Evolutionary conservation across 805 yeast species (phyloP), one percentile per base, ranked within the genome.

Genomic region (Candida silvicultrix): DNA sequence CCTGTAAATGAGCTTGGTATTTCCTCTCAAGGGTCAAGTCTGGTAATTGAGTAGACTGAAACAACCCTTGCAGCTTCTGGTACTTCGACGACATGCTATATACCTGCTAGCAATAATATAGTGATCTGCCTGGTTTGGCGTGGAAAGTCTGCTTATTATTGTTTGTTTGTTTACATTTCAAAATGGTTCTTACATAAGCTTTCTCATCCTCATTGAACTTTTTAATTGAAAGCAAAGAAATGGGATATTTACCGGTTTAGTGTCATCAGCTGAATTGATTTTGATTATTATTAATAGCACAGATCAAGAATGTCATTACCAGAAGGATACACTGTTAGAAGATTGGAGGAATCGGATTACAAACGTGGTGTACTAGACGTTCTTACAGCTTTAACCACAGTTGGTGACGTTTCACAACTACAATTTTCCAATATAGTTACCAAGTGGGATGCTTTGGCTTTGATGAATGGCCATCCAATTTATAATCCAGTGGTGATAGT

Each of bases 401-500:
- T 94, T 5, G 99, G 98, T 0, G 73, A 77, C 6, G 74, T 94
- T 28, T 60, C 82, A 2, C 50, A 59, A 21, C 66, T 62, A 10
- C 65, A 73, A 46, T 92, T 85, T 62, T 58, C 58, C 2, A 66
- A 65, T 5, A 73, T 80, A 29, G 62, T 85, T 34, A 68, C 70
- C 22, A 72, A 76, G 53, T 89, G 96, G 96, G 56, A 69, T 21
- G 48, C 70, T 1, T 54, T 61, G 20, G 60, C 58, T 38, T 38
- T 63, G 18, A 28, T 37, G n/a, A 55, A 52, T 28, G 58, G 59
- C 2, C 22, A 44, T n/a, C 40, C 45, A 18, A 71, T 77, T 5
- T 92, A 88, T 67, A 77, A 78, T 56, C 84, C 85, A 0, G 64
- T 77, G 35, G 97, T 89, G 5, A 81, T 94, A 42, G 67, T 78